Base-by-base conservation (phyloP, 495 filamentous ascomycete species). In the Paragyromitra xinjiangensis region DNA sequence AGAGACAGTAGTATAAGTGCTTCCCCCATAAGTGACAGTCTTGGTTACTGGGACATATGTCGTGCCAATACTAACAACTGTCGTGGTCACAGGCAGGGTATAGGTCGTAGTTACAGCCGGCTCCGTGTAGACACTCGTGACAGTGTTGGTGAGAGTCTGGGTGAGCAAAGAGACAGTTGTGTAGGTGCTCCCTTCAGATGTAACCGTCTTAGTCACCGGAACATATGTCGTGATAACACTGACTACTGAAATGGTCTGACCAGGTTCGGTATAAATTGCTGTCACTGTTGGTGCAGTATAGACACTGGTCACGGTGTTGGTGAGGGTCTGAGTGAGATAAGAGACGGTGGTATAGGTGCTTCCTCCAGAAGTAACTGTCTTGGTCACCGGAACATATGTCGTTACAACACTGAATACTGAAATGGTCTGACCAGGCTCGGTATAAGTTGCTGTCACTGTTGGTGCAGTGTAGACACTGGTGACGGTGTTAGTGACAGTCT, bases 311-410 rank as follows among this genome's bases (percentile, higher is more conserved):
- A 12, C 42, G 42, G 42, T 44, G 12, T 44, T 44, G 8, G 42
- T 44, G 42, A 44, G 42, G 14, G 48, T 50, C 48, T 50, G 48
- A 8, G 69, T 80, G 40, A 74, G 48, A n/a, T 56, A 73, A 24
- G 3, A 9, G 42, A 12, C 12, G 12, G 12, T 44, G 42, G 12
- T 9, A 44, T 44, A 44, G 7, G 42, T 44, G 42, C 42, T 44
- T 6, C 42, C 42, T 9, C 42, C 12, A 44, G 42, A 44, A 8
- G 42, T 44, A 12, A 44, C 42, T 8, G 42, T 44, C 42, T 44
- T 8, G 0, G 42, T 44, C 42, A 44, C 42, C 12, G 42, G 42
- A 12, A 44, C 12, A 12, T 8, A 8, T 12, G 42, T 44, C 2
- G 42, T 44, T 8, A 44, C 42, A 3, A 44, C n/a, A 11, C 63